These are phyloP conservation scores for Pseudogymnoascus sp. DNA, from an alignment of 2,329 filamentous ascomycete species.

Conservation along the genomic window DNA sequence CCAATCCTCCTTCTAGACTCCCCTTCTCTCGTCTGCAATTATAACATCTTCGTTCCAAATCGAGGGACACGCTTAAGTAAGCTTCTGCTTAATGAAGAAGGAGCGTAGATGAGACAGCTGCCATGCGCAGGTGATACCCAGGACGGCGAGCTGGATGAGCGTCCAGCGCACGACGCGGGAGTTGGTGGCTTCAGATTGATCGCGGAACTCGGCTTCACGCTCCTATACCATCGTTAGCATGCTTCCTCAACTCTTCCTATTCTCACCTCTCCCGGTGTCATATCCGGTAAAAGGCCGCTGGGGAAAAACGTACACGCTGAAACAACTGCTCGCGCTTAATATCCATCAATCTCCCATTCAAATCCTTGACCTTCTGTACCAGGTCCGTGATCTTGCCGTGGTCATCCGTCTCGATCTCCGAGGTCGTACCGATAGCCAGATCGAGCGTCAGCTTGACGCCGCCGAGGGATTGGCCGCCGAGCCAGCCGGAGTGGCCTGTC, in stretches of 20 bases:
- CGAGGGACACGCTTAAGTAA: slow-evolving; percentile 54
- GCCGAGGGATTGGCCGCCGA: slow-evolving; percentile 57
- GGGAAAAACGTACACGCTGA: slow-evolving; percentile 59
- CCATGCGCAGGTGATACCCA: slow-evolving; percentile 89
- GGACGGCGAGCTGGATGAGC: slow-evolving; percentile 74
- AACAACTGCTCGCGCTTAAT: slow-evolving; percentile 93
- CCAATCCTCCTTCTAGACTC: neutral
- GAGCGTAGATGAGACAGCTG: slow-evolving; percentile 89
- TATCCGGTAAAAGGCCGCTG: neutral
- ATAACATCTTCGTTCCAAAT: too few species aligned
- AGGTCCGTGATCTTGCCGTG: slow-evolving; percentile 90
- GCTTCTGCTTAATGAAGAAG: slow-evolving; percentile 99
- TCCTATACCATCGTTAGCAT: slow-evolving; percentile 47
- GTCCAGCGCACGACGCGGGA: slow-evolving; percentile 89
- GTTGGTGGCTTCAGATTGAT: slow-evolving; percentile 93
- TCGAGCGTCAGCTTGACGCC: slow-evolving; percentile 80
- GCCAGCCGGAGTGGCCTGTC: slow-evolving; percentile 61
- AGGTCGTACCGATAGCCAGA: slow-evolving; percentile 88
- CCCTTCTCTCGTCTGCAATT: neutral
- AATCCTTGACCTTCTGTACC: slow-evolving; percentile 76
- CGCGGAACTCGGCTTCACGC: slow-evolving; percentile 94
- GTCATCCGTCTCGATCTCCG: slow-evolving; percentile 85
- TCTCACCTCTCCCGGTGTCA: neutral
- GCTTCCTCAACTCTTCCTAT: neutral
- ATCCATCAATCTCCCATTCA: slow-evolving; percentile 80